Evolutionary conservation across 441 rosid genomes (phyloP).

Genomic region (Euphorbia schlechtendalii): DNA sequence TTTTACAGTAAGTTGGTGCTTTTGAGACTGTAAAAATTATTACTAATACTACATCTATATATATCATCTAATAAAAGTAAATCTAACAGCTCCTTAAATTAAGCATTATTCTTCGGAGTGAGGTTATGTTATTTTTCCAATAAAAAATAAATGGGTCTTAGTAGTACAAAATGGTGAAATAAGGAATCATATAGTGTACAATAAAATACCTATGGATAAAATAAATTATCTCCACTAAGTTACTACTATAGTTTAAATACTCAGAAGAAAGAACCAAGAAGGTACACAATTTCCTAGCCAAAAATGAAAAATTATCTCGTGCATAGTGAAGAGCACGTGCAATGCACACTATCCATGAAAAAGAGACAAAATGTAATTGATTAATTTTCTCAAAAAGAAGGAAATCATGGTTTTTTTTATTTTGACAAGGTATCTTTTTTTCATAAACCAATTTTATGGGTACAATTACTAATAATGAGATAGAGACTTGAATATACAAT

Average conservation of each 20-base stretch:
- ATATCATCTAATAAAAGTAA: no score
- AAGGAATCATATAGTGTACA: not conserved
- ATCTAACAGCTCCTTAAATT: not conserved
- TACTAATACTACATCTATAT: no score
- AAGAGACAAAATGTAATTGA: slow-evolving; percentile 19
- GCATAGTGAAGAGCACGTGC: slow-evolving; percentile 32
- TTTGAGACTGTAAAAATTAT: no score
- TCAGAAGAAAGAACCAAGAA: not conserved
- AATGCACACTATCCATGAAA: slow-evolving; percentile 34
- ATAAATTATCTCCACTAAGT: not conserved
- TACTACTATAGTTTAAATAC: not conserved
- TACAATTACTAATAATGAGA: slow-evolving; percentile 21
- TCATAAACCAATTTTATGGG: slow-evolving; percentile 12
- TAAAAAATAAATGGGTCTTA: not conserved
- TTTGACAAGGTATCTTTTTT: not conserved
- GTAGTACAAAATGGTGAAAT: not conserved
- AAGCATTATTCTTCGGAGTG: not conserved
- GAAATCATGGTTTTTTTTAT: not conserved
- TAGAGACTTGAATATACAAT: slow-evolving; percentile 9
- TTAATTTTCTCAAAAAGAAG: slow-evolving; percentile 9
- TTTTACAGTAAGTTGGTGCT: no score
- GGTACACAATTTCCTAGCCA: slow-evolving; percentile 14
- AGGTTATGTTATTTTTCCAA: slow-evolving; percentile 6
- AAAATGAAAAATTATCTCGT: slow-evolving; percentile 7
- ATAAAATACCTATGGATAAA: not conserved